Evolutionary conservation across 1,284 basidiomycete species (phyloP).

Genomic region (Fomitopsis palustris): DNA sequence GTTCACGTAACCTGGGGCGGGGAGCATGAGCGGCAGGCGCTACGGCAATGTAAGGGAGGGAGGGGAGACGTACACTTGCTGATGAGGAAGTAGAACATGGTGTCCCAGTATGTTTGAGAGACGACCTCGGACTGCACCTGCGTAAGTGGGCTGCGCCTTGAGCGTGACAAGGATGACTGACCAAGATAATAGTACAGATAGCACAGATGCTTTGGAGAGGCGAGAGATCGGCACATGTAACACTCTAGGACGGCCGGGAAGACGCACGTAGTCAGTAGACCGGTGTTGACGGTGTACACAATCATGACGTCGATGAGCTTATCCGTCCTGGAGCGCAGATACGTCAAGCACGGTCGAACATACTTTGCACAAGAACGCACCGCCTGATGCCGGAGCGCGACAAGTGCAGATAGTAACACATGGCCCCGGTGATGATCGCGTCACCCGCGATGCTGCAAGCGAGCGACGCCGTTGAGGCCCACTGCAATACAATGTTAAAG

Average conservation of each 20-base stretch:
- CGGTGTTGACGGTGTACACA: slow-evolving; percentile 7
- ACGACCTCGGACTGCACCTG: background rate
- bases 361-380: background rate
- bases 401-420: slow-evolving; percentile 3
- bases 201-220: slow-evolving; percentile 1
- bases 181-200: slow-evolving; percentile 7
- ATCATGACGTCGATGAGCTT: slow-evolving; percentile 9
- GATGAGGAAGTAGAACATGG: slow-evolving; percentile 6
- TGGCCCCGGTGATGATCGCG: background rate
- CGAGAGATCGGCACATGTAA: too few species aligned
- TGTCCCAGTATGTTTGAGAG: slow-evolving; percentile 2
- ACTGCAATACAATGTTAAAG: background rate
- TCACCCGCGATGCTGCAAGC: slow-evolving; percentile 7
- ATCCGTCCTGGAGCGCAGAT: slow-evolving; percentile 2
- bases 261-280: slow-evolving; percentile 3
- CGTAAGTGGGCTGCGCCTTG: background rate
- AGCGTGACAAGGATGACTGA: background rate
- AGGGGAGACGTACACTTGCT: slow-evolving; percentile 1
- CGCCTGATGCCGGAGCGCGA: slow-evolving; percentile 1
- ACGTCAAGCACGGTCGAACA: too few species aligned
- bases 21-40: background rate
- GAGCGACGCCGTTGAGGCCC: slow-evolving; percentile 5
- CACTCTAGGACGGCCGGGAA: background rate
- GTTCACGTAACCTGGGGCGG: slow-evolving; percentile 5
- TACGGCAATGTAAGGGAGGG: background rate